These are phyloP conservation scores for Pichia insulana DNA, from an alignment of 805 yeast genomes.

Conservation along the genomic window DNA sequence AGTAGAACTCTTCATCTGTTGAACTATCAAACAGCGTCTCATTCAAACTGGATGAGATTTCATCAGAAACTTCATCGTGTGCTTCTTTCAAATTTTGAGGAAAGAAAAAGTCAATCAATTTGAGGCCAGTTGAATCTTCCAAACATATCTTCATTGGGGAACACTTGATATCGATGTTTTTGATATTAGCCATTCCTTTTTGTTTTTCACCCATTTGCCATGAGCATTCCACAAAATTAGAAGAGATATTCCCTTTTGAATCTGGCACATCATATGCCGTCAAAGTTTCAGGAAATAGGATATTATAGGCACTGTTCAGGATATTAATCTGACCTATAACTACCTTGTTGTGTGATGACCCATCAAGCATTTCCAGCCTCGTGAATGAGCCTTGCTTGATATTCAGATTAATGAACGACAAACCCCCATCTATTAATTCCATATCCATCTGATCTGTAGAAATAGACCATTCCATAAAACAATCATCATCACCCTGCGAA, in stretches of 20 bases:
- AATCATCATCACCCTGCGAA: conserved; percentile 14
- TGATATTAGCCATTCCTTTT: conserved; percentile 84
- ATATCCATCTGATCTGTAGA: conserved; percentile 62
- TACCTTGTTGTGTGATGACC: conserved; percentile 55
- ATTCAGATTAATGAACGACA: conserved; percentile 58
- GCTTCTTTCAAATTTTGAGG: conserved; percentile 30
- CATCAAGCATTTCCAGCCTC: conserved; percentile 54
- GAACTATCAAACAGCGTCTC: too few relatives aligned
- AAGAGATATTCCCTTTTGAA: not conserved
- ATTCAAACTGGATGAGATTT: not conserved
- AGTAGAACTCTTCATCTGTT: too few relatives aligned
- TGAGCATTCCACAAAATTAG: conserved; percentile 27
- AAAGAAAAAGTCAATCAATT: conserved; percentile 59
- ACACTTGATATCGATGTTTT: conserved; percentile 48
- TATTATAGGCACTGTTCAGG: conserved; percentile 48
- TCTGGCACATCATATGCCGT: conserved; percentile 35
- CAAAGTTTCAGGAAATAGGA: conserved; percentile 64
- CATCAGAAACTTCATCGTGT: not conserved
- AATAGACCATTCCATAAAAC: conserved; percentile 46
- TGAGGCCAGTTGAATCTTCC: conserved; percentile 62
- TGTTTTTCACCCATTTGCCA: conserved; percentile 85
- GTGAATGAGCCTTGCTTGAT: conserved; percentile 53
- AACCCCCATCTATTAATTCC: conserved; percentile 53
- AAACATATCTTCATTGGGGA: conserved; percentile 64
- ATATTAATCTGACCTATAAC: conserved; percentile 59